Percentiles rank a stretch among this genome's conserved stretches.
phyloP scores from a whole-genome alignment of 495 filamentous ascomycete genomes.

The Penicillium simplicissimum region DNA sequence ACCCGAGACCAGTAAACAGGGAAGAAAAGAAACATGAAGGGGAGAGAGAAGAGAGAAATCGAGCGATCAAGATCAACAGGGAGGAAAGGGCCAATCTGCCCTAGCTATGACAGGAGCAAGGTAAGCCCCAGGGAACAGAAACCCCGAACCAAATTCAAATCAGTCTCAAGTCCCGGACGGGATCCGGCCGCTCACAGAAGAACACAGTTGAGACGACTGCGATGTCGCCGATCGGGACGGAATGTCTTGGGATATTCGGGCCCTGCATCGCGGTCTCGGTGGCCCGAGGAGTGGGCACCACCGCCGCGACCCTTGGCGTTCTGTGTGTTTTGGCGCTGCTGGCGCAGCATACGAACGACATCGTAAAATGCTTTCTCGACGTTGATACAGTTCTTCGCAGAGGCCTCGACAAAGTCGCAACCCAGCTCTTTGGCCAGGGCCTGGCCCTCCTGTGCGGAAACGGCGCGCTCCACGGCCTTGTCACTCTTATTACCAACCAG shows the following conservation, averaged over 20 bases:
- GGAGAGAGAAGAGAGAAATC: constrained; percentile 14
- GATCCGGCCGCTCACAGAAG: constrained; percentile 38
- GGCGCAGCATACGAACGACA: constrained; percentile 84
- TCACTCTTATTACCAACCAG: constrained; percentile 98
- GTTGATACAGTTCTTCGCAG: constrained; percentile 99
- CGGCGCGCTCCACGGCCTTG: constrained; percentile 89
- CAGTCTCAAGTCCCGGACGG: constrained; percentile 4
- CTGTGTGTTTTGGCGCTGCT: constrained; percentile 66
- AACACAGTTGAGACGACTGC: constrained; percentile 41
- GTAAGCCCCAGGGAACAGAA: constrained; percentile 20
- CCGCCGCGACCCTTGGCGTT: constrained; percentile 40
- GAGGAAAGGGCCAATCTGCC: constrained; percentile 7
- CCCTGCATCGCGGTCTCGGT: constrained; percentile 43
- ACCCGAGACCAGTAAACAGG: constrained; percentile 27
- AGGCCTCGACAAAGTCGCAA: constrained; percentile 97
- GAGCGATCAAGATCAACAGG: constrained; percentile 8
- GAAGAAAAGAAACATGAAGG: constrained; percentile 17
- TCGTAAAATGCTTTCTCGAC: constrained; percentile 99
- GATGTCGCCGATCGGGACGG: constrained; percentile 45
- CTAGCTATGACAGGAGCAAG: constrained; percentile 2
- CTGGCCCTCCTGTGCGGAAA: constrained; percentile 94
- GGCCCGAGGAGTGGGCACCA: constrained; percentile 37
- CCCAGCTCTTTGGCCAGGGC: constrained; percentile 88
- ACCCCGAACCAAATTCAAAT: constrained; percentile 21
- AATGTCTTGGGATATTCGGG: constrained; percentile 47